Evolutionary conservation across 2,329 filamentous ascomycete genomes (phyloP), one percentile per base, ranked within the genome.

Genomic region (Cercospora beticola): DNA sequence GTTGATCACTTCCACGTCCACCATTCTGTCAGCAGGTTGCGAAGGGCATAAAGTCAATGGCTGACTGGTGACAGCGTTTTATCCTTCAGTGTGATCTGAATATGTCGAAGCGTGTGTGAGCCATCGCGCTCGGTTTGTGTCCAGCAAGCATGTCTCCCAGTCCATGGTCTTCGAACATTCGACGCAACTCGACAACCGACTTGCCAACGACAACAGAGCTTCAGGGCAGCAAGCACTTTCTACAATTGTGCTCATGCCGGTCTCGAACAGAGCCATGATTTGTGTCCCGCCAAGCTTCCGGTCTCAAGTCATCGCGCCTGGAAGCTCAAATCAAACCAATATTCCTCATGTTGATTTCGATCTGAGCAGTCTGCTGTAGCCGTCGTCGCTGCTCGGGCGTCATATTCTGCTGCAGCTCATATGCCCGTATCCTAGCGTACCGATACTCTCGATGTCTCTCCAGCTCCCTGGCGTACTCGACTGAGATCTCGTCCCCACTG

Each of bases 401-500:
- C 63, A 23, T 33, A 9, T 31, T 59, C 23, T 31, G 63, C 63
- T 59, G 63, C 23, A 58, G 5, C 26, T 65, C 54, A 1, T 14
- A 18, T 5, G 18, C 23, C 8, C 63, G 54, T 33, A 60, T 14
- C n/a, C 40, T 59, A 9, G 31, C 28, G 16, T n/a, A 12, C 10
- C 54, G 46, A 56, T 60, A 59, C 54, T 58, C 33, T n/a, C 63
- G 31, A 23, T 65, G 63, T 3, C 63, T 26, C 63, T 60, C 56
- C 63, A 65, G 3, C 26, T 65, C 63, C 14, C 31, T 40, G 26
- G 54, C 56, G 26, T 58, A 60, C 4, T 65, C 63, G 16, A 23
- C 21, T 0, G 33, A 49, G 40, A 46, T 49, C 6, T 46, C 52
- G 8, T 65, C 36, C n/a, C 18, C 54, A 14, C 18, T 49, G 36